These are phyloP conservation scores for Globisporangium cederbergense DNA, from an alignment of 352 stramenopile genomes.

Conservation along the genomic window DNA sequence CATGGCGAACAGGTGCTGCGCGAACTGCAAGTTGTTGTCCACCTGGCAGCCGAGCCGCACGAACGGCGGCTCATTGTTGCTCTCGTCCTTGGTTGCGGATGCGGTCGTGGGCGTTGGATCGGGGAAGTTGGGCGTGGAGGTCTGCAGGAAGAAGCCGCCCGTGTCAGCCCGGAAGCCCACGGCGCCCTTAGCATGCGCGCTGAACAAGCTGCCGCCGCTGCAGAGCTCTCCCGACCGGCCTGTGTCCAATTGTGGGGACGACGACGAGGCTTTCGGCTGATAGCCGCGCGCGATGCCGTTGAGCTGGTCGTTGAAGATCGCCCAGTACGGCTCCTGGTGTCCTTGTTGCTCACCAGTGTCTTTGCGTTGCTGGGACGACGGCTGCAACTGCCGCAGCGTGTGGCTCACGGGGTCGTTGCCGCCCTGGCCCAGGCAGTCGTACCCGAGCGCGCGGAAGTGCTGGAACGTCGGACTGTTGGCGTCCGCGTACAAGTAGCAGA, in stretches of 20 bases:
- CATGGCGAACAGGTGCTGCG: slow-evolving; percentile 67
- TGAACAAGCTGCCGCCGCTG: slow-evolving; percentile 51
- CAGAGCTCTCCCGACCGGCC: slow-evolving; percentile 32
- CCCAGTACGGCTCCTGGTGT: slow-evolving; percentile 44
- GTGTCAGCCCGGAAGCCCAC: slow-evolving; percentile 41
- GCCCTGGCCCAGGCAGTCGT: slow-evolving; percentile 75
- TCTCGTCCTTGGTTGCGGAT: slow-evolving; percentile 1
- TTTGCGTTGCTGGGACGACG: background rate
- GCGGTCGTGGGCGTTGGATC: slow-evolving; percentile 37
- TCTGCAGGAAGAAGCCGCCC: slow-evolving; percentile 72
- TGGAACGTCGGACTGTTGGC: slow-evolving; percentile 39
- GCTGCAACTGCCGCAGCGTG: slow-evolving; percentile 52
- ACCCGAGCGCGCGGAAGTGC: slow-evolving; percentile 66
- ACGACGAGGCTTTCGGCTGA: slow-evolving; percentile 4
- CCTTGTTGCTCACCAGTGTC: background rate
- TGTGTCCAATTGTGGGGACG: background rate
- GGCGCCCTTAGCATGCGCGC: slow-evolving; percentile 68
- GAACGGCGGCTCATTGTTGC: slow-evolving; percentile 24
- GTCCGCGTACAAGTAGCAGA: slow-evolving; percentile 83
- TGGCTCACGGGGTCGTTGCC: slow-evolving; percentile 71
- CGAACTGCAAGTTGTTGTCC: slow-evolving; percentile 78
- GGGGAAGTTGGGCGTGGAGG: slow-evolving; percentile 74
- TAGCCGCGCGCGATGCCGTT: slow-evolving; percentile 54
- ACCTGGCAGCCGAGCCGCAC: slow-evolving; percentile 65
- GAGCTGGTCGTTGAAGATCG: slow-evolving; percentile 76